phyloP scores from a whole-genome alignment of 2,329 filamentous ascomycete genomes.

The Stylonectria norvegica region DNA sequence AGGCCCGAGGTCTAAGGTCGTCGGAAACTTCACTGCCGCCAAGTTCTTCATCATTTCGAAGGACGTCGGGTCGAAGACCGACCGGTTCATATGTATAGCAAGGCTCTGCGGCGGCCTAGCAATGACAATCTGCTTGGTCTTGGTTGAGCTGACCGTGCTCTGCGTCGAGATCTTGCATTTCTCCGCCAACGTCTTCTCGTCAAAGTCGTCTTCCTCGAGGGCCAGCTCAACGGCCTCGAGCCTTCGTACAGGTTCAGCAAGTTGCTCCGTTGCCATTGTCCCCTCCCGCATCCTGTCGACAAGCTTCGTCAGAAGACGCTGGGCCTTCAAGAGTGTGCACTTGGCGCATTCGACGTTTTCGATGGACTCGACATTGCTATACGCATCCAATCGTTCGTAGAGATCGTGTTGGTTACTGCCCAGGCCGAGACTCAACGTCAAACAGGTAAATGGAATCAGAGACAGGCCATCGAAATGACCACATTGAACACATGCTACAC shows the following conservation, averaged over 20 bases:
- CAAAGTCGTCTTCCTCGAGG: conserved; percentile 75
- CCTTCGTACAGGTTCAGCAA: conserved; percentile 51
- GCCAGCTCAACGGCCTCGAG: conserved; percentile 66
- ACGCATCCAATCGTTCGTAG: conserved; percentile 76
- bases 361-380: conserved; percentile 80
- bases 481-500: conserved; percentile 82
- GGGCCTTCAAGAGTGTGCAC: conserved; percentile 70
- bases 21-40: conserved; percentile 74
- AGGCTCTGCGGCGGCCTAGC: conserved; percentile 77
- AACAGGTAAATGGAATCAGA: conserved; percentile 88
- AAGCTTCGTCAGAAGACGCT: conserved; percentile 46
- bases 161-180: conserved; percentile 65
- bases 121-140: conserved; percentile 85
- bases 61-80: conserved; percentile 81
- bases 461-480: conserved; percentile 84
- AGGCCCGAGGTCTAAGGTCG: conserved; percentile 68
- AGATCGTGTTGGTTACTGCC: conserved; percentile 63
- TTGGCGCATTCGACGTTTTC: conserved; percentile 88
- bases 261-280: conserved; percentile 42
- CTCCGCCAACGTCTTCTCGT: conserved; percentile 61
- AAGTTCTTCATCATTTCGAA: conserved; percentile 80
- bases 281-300: conserved; percentile 38
- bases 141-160: conserved; percentile 71
- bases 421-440: conserved; percentile 77
- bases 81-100: conserved; percentile 85